phyloP scores from a whole-genome alignment of 345 rosid species.

The Odontarrhena argentea region DNA sequence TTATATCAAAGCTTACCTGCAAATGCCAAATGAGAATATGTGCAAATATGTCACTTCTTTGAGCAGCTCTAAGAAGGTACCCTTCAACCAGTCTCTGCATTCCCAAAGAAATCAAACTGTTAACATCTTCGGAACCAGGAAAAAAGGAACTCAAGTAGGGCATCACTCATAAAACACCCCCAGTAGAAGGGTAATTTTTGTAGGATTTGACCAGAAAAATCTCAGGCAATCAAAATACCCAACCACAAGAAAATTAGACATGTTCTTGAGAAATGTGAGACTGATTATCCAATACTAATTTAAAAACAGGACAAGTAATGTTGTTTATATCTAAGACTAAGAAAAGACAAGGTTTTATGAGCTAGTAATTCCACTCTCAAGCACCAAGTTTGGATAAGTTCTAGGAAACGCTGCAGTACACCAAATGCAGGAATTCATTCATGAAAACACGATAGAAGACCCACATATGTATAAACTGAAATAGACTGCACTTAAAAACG shows the following conservation, averaged over 20 bases:
- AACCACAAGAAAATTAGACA: not conserved
- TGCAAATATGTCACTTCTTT: constrained; percentile 93
- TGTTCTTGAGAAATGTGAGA: not conserved
- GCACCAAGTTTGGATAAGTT: constrained; percentile 11
- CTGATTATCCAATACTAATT: constrained; percentile 21
- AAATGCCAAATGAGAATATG: constrained; percentile 98
- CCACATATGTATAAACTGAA: not conserved
- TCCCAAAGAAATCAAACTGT: constrained; percentile 13
- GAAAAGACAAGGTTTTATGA: constrained; percentile 6
- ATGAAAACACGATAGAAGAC: not conserved
- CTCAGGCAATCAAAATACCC: not conserved
- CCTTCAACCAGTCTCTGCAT: constrained; percentile 94
- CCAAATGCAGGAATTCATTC: constrained; percentile 8
- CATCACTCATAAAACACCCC: constrained; percentile 7
- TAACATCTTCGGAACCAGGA: constrained; percentile 12
- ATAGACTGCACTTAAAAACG: constrained; percentile 1
- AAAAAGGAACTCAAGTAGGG: constrained; percentile 24
- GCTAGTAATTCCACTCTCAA: not conserved
- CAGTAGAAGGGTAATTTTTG: constrained; percentile 6
- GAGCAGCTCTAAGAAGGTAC: constrained; percentile 95
- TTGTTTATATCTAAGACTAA: constrained; percentile 10
- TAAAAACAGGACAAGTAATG: not conserved
- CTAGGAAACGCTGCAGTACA: not conserved
- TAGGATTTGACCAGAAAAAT: constrained; percentile 12
- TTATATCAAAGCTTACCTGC: constrained; percentile 56